Evolutionary conservation across 2,329 filamentous ascomycete species (phyloP), one percentile per base, ranked within the genome.

Genomic region (Cadophora sp.): DNA sequence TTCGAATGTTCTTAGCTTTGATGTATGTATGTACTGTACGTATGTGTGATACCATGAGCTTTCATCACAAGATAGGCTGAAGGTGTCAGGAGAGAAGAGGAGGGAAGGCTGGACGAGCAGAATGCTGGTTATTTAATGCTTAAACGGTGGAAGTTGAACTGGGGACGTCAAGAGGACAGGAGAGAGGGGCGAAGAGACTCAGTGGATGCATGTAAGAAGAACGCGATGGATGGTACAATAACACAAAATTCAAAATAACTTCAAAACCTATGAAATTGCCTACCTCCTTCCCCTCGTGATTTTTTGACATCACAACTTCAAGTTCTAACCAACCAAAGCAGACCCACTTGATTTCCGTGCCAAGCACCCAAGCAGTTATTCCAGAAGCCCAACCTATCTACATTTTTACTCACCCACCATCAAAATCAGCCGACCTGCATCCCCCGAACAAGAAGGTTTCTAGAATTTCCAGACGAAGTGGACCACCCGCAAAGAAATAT

Each of bases 91-190:
- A 16, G n/a, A 36, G 59, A 61, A 48, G 45, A 22, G 20, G 16
- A 18, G 30, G 33, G 27, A 56, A 22, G 27, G 47, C 16, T 18
- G 33, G 41, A 39, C 59, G 59, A 62, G 59, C 47, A 51, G 47
- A 62, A 62, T 51, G 59, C 59, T 51, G 59, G 59, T 62, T 62
- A 62, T 62, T 62, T 62, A 62, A 62, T 62, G 59, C 59, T 62
- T 62, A 62, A 62, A 62, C 39, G 59, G 59, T 62, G 45, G 41
- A 48, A 13, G 58, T 33, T 33, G 41, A 60, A 48, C 4, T 8
- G 55, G 20, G 55, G 55, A 58, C 55, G 33, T 58, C 36, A 58
- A 58, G 55, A 24, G 20, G 41, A 16, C 9, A 30, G 36, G 14
- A 13, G 41, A 43, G 39, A 20, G 41, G 41, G 27, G 22, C 22